Evolutionary conservation across 108 stramenopile species (phyloP).

Genomic region (Licmophora abbreviata): DNA sequence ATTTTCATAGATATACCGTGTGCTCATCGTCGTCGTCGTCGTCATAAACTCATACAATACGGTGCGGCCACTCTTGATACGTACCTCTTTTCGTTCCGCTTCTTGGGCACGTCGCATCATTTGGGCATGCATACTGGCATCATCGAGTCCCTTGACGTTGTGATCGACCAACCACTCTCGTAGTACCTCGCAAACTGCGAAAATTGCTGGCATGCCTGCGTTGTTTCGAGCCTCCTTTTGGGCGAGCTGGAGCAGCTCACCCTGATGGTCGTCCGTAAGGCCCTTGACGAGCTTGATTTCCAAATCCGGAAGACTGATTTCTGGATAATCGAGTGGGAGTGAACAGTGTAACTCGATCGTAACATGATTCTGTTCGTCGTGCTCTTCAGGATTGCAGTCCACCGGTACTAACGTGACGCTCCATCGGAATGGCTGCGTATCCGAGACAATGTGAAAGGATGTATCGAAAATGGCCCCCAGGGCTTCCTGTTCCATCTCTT

Average conservation of each 20-base stretch:
- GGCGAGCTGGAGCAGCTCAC: constrained; percentile 48
- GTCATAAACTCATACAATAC: not conserved
- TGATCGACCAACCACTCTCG: constrained; percentile 80
- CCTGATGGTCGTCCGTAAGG: constrained; percentile 42
- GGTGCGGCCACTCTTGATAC: not conserved
- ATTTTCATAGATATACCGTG: not conserved
- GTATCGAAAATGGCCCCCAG: constrained; percentile 75
- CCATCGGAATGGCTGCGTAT: constrained; percentile 64
- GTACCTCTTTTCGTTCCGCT: constrained; percentile 52
- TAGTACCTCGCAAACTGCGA: constrained; percentile 71
- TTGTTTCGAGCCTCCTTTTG: constrained; percentile 67
- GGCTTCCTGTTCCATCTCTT: constrained; percentile 87
- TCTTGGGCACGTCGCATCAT: constrained; percentile 78
- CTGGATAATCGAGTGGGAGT: constrained; percentile 66
- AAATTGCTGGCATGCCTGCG: constrained; percentile 69
- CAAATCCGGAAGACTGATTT: constrained; percentile 37
- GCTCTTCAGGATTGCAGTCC: constrained; percentile 45
- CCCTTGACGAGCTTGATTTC: constrained; percentile 70
- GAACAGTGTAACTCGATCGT: constrained; percentile 51
- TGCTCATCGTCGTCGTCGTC: not conserved
- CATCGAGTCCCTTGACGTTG: constrained; percentile 84
- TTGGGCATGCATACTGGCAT: constrained; percentile 77
- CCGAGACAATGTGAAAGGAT: constrained; percentile 42
- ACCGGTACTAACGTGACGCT: constrained; percentile 56
- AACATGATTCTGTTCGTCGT: constrained; percentile 61